Base-by-base conservation (phyloP, 306 rosid genomes). In the Amphicarpaea edgeworthii region DNA sequence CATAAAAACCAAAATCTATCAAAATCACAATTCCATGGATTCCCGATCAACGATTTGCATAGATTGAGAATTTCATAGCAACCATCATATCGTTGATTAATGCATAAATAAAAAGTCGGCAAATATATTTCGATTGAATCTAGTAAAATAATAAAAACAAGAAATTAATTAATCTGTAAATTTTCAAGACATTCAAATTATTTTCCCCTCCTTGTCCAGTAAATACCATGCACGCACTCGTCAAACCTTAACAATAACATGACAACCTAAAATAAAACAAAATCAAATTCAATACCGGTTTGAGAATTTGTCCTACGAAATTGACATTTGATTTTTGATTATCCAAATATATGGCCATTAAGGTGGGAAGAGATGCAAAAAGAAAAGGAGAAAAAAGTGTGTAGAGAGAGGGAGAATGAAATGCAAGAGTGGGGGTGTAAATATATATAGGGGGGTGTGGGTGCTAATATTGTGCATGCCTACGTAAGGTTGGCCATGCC, bases 291-390 rank as follows among this genome's bases (percentile, higher is more conserved):
- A 30, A 30, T n/a, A n/a, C n/a, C n/a, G n/a, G n/a, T n/a, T n/a
- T 17, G 43, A 81, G 71, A 79, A 80, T 0, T 55, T 68, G 77
- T 69, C 74, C 77, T 40, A 66, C 70, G 26, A 77, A 47, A 45
- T 40, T 41, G 32, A 32, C 6, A 26, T 61, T 75, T 20, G 34
- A 6, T 63, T 12, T 76, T 60, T n/a, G n/a, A n/a, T 26, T 12
- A 59, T 21, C 3, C 2, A 37, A 32, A 5, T 23, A 62, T 40
- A 10, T 30, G 67, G 15, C 12, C 51, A 46, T 49, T 1, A n/a
- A n/a, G 37, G 54, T 53, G 26, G 2, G 19, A 12, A 7, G 12
- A 30, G n/a, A 28, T 21, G 1, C 1, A 5, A 45, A 17, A 17
- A 28, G 16, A 54, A 14, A 63, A 28, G 8, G 68, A 70, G 47